Base-by-base conservation (phyloP, 345 rosid genomes). In the Gossypium ekmanianum region DNA sequence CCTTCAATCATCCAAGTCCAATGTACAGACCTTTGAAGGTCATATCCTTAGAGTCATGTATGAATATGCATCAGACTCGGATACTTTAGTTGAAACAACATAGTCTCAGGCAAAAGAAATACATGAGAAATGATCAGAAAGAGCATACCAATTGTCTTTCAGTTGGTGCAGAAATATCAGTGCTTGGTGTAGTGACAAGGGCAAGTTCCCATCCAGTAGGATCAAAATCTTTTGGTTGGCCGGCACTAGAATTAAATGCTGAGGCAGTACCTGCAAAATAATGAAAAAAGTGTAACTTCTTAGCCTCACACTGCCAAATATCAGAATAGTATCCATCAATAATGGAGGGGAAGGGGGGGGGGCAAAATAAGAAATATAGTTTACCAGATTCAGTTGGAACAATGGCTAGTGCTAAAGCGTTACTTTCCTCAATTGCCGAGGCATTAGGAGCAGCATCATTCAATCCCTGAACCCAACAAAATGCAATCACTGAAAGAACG, bases 171-270 rank as follows among this genome's bases (percentile, higher is more conserved):
- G 99, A 93, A 67, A 93, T 87, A 79, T 92, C 77, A 24, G 77
- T 80, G 79, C 97, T 87, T 41, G 97, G 94, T 55, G 97, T 84
- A 11, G 89, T 79, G 72, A 96, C 97, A 68, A 93, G 85, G 48
- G 98, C 94, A 78, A 96, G 94, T 76, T 93, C 98, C 99, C 98
- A 96, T 73, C 99, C 98, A 62, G 88, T 72, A 66, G 99, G 94
- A 83, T 92, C 97, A 69, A 89, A 92, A 78, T 88, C 87, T 74
- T 79, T 89, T 75, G 84, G 14, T 82, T 87, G 90, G 79, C 77
- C 80, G 75, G 89, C 81, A 72, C 77, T 80, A 64, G 92, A 77
- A 78, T 78, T 81, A 71, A 87, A 84, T 61, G 92, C 79, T 61
- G 92, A 50, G 67, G 82, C 83, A 78, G 83, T 81, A 80, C 78